A percentile compares a stretch with the other conserved stretches of the same genome.
Conservation (phyloP, 306 rosid genomes). For the Quillaja saponaria region DNA sequence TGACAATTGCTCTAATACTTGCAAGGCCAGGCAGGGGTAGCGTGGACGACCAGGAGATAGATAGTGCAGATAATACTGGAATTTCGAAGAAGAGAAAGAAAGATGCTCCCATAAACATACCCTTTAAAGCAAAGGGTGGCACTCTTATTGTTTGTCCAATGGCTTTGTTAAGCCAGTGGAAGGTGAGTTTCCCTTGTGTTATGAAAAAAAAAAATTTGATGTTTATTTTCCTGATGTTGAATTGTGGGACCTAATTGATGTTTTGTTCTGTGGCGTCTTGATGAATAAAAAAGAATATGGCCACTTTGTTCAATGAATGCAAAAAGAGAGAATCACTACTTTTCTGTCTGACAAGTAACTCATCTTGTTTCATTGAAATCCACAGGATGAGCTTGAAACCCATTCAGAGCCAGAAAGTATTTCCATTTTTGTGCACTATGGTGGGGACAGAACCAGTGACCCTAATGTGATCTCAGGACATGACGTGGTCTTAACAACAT, state of each 20-base stretch:
- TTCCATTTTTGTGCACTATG: conserved; percentile 79
- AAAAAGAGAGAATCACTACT: not conserved
- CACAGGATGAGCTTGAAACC: conserved; percentile 84
- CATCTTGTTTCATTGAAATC: conserved; percentile 26
- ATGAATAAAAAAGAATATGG: not conserved
- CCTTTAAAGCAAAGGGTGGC: conserved; percentile 53
- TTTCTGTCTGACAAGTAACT: conserved; percentile 20
- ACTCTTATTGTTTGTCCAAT: conserved; percentile 90
- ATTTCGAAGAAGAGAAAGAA: conserved; percentile 29
- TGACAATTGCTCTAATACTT: conserved; percentile 82
- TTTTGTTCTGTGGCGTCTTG: not conserved
- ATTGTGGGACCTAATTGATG: not conserved
- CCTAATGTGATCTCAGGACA: conserved; percentile 51
- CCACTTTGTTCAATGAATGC: not conserved
- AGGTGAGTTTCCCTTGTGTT: conserved; percentile 43
- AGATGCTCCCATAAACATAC: conserved; percentile 21
- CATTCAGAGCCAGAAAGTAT: conserved; percentile 60
- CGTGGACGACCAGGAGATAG: conserved; percentile 25
- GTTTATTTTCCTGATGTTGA: not conserved
- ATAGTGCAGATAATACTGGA: conserved; percentile 13
- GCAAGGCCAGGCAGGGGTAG: conserved; percentile 46
- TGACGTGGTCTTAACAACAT: conserved; percentile 84
- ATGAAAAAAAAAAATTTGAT: not conserved
- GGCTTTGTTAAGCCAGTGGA: conserved; percentile 92
- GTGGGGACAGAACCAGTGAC: conserved; percentile 61